Percentiles rank a stretch among this genome's conserved stretches.
Conservation (phyloP, 1,139 yeast species). For the Blastobotrys apis region DNA sequence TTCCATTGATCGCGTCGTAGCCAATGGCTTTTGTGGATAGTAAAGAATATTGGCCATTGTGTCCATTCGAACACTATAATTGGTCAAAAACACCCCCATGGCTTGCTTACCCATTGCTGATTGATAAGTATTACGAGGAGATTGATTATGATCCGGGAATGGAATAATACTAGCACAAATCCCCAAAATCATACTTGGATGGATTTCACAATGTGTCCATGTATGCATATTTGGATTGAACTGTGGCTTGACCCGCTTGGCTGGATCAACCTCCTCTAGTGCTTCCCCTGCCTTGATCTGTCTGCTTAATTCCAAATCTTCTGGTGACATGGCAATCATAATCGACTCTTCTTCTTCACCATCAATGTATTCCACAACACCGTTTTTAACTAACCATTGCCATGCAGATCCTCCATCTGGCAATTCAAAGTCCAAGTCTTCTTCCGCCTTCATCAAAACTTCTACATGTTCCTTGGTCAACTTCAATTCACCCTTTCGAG, state of each 20-base stretch:
- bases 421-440: slow-evolving; percentile 35
- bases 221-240: slow-evolving; percentile 67
- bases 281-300: slow-evolving; percentile 47
- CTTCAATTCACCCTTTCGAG: slow-evolving; percentile 72
- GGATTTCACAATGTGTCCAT: slow-evolving; percentile 98
- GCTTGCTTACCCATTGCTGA: slow-evolving; percentile 99
- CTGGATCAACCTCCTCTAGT: slow-evolving; percentile 58
- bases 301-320: slow-evolving; percentile 75
- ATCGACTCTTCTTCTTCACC: slow-evolving; percentile 98
- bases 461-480: slow-evolving; percentile 80
- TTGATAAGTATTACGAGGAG: slow-evolving; percentile 98
- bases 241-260: slow-evolving; percentile 78
- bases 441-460: slow-evolving; percentile 55
- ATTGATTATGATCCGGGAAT: slow-evolving; percentile 98
- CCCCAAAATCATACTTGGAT: slow-evolving; percentile 98
- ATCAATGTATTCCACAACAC: slow-evolving; percentile 89
- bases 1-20: slow-evolving; percentile 99
- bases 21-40: slow-evolving; percentile 98
- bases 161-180: slow-evolving; percentile 99
- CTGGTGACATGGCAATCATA: slow-evolving; percentile 98
- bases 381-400: slow-evolving; percentile 78
- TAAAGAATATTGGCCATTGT: slow-evolving; percentile 97
- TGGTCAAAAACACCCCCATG: slow-evolving; percentile 98
- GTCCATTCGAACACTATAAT: slow-evolving; percentile 96
- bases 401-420: slow-evolving; percentile 62